Percentiles rank a stretch among this genome's conserved stretches.
These are phyloP conservation scores for Yamadazyma membranifaciens DNA, from an alignment of 1,139 yeast genomes.

Conservation along the genomic window DNA sequence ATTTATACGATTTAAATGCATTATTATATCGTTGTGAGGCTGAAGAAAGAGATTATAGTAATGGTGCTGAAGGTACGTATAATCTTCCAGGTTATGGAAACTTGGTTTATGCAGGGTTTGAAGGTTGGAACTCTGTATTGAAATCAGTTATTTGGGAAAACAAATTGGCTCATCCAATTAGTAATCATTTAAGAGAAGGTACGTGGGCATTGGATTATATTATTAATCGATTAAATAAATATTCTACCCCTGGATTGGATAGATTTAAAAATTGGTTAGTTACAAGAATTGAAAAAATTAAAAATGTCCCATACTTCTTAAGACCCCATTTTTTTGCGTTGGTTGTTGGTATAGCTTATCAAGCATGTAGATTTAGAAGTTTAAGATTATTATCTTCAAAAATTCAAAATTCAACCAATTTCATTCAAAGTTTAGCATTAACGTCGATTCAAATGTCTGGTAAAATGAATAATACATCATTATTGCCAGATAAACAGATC, in stretches of 20 bases:
- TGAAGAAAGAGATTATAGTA: constrained; percentile 83
- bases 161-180: constrained; percentile 79
- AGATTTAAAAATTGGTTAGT: constrained; percentile 68
- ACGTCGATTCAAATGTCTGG: constrained; percentile 91
- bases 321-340: constrained; percentile 86
- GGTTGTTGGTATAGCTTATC: constrained; percentile 76
- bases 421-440: constrained; percentile 76
- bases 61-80: constrained; percentile 71
- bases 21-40: constrained; percentile 76
- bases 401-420: constrained; percentile 62
- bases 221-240: constrained; percentile 60
- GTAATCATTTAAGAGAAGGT: constrained; percentile 79
- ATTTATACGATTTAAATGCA: constrained; percentile 70
- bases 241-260: constrained; percentile 42
- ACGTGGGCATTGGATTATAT: constrained; percentile 87
- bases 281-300: constrained; percentile 62
- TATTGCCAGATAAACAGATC: constrained; percentile 59
- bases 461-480: constrained; percentile 67
- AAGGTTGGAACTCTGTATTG: constrained; percentile 84
- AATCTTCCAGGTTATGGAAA: constrained; percentile 69
- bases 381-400: constrained; percentile 53
- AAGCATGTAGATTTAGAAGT: constrained; percentile 71
- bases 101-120: constrained; percentile 83
- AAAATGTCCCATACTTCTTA: constrained; percentile 70
- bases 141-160: constrained; percentile 63